Evolutionary conservation across 2,329 filamentous ascomycete genomes (phyloP), one percentile per base, ranked within the genome.

Genomic region (Mariannaea elegans): DNA sequence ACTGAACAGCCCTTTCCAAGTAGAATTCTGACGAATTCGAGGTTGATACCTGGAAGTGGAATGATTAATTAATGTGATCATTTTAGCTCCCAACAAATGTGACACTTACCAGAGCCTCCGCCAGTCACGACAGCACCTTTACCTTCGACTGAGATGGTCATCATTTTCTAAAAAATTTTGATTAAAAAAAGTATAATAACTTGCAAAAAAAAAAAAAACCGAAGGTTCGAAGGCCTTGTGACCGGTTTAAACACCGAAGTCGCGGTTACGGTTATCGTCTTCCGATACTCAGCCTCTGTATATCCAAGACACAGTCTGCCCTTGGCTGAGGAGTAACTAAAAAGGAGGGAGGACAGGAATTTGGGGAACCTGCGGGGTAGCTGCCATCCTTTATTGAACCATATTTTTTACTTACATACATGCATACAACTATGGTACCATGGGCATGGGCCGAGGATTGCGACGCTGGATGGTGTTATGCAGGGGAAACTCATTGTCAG

Each of bases 1-100:
- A 78, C 76, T 9, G 76, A 78, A 62, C 72, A 78, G 53, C 74
- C 75, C 16, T 71, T 69, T 3, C 59, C 56, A 31, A 78, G 71
- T 3, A 79, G 71, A 3, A 75, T 60, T 18, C 67, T 63, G 44
- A 72, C 69, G 58, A 79, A 76, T 31, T 66, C 71, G 8, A 77
- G 71, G 63, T 72, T 75, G 54, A 79, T 79, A 27, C 77, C 76
- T 77, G 38, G 14, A n/a, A 24, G 34, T 12, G 58, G 14, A 61
- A 44, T 16, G 24, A 14, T 21, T 16, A 12, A 23, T 38, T 9
- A 4, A 16, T 13, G n/a, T 6, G 34, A 36, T 36, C 10, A 24
- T 14, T 32, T 21, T 13, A n/a, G 16, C 9, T 31, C 21, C 12
- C 9, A 18, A n/a, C 18, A 27, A 19, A 24, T 21, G 6, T 14